These are phyloP conservation scores for Paxillus rubicundulus DNA, from an alignment of 768 basidiomycete genomes.

Conservation along the genomic window DNA sequence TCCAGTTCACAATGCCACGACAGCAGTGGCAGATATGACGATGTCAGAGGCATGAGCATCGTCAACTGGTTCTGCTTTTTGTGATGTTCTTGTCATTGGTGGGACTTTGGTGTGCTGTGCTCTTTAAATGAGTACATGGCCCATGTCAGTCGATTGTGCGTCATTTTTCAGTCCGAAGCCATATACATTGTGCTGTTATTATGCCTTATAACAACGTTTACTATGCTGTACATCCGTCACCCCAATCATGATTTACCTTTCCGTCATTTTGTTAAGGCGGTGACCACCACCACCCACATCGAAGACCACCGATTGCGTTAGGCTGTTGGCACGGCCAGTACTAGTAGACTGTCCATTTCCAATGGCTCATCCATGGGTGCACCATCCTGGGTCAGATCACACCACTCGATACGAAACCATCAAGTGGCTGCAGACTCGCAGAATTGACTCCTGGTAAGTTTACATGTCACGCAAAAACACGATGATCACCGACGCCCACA, in stretches of 20 bases:
- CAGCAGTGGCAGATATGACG: slow-evolving; percentile 39
- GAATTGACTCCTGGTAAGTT: too few relatives aligned
- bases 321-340: too few relatives aligned
- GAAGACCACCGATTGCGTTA: not conserved
- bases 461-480: too few relatives aligned
- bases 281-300: not conserved
- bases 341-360: too few relatives aligned
- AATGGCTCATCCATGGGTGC: too few relatives aligned
- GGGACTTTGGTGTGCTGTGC: slow-evolving; percentile 15
- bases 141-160: slow-evolving; percentile 19
- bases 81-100: slow-evolving; percentile 6
- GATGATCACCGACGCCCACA: too few relatives aligned
- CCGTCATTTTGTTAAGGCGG: not conserved
- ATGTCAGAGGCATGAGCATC: slow-evolving; percentile 39
- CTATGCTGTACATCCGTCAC: slow-evolving; percentile 25
- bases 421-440: too few relatives aligned
- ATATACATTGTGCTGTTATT: slow-evolving; percentile 11
- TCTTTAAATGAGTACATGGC: not conserved
- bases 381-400: too few relatives aligned
- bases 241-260: not conserved
- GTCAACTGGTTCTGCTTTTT: slow-evolving; percentile 7
- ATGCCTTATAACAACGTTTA: slow-evolving; percentile 19
- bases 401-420: too few relatives aligned
- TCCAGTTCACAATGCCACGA: slow-evolving; percentile 27
- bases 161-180: slow-evolving; percentile 19